Evolutionary conservation across 148 eudicot species (phyloP), one percentile per base, ranked within the genome.

Genomic region (Silene latifolia): DNA sequence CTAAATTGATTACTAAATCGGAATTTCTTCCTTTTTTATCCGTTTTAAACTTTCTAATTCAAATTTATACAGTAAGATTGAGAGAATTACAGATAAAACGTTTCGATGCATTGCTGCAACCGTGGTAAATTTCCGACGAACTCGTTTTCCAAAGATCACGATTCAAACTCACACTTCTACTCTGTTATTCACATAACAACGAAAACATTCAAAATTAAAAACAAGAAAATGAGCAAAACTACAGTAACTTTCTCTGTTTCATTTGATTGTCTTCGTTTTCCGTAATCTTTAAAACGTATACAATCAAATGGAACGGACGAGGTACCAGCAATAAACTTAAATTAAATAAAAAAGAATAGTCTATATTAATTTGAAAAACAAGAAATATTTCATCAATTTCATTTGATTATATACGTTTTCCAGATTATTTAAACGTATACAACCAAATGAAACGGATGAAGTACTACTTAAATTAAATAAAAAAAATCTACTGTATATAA

Each of bases 21-120:
- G 11, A 17, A 24, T 69, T 0, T 14, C 2, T 24, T 11, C 47
- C 35, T 19, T 44, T 67, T 67, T 25, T 46, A 21, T 44, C 57
- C 48, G 1, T 13, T 20, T 46, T 0, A 3, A 1, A 19, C 47
- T 47, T 20, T 69, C 8, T 20, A 5, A 19, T 69, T 47, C 6
- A 62, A 73, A 17, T 7, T 51, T 0, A 47, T 14, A 11, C 44
- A 10, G 12, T 19, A 42, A 67, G 42, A 35, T 39, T 17, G 2
- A 20, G 0, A 58, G 46, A 73, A 61, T 85, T 75, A 94, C 95
- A 47, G 74, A 73, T 74, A 73, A 91, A 90, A 2, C 78, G 62
- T 59, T 61, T 51, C 83, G 83, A 85, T 63, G 90, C 81, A 72
- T 86, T 86, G 72, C 97, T 88, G 84, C 98, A 94, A 73, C 93